Base-by-base conservation (phyloP, 164 flowering plant species). In the Magnolia kwangsiensis region DNA sequence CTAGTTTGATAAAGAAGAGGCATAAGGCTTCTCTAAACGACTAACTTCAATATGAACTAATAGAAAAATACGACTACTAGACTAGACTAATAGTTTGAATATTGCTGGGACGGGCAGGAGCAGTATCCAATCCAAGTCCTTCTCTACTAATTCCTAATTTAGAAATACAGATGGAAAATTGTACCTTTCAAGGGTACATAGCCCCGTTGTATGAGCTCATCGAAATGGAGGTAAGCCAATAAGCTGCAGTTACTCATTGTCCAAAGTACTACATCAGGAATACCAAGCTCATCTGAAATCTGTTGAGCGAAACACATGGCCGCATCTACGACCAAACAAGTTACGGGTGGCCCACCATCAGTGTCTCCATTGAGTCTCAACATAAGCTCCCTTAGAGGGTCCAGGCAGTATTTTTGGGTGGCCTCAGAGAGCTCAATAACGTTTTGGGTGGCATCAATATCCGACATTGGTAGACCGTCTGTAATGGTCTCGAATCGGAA, bases 231-330 rank as follows among this genome's bases (percentile, higher is more conserved):
- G 49, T 81, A 82, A 0, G 78, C 86, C 85, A 87, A 66, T 69
- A 82, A 80, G 2, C 87, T 88, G 77, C 87, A 87, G 2, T 82
- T 91, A 63, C 86, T 79, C 0, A 83, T 64, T 1, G 91, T 82
- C 85, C 86, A 87, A 4, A 87, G 76, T 9, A 77, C 7, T 1
- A 82, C 85, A 2, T 69, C 78, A 0, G 87, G 90, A 23, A 90
- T 61, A 18, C 83, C 83, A 0, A 86, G 45, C 55, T 86, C 80
- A 1, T 79, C 72, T 23, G 86, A 88, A 1, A 87, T 88, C 2
- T 79, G 73, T 4, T 82, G 72, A 5, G 89, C 80, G 74, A 87
- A 88, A 31, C 69, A 71, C 94, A 90, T 87, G 73, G 24, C 20
- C 0, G 83, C 84, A 64, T 88, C 90, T 3, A 85, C 76, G 3